Evolutionary conservation across 768 basidiomycete genomes (phyloP).

Genomic region (Mycena crocata): DNA sequence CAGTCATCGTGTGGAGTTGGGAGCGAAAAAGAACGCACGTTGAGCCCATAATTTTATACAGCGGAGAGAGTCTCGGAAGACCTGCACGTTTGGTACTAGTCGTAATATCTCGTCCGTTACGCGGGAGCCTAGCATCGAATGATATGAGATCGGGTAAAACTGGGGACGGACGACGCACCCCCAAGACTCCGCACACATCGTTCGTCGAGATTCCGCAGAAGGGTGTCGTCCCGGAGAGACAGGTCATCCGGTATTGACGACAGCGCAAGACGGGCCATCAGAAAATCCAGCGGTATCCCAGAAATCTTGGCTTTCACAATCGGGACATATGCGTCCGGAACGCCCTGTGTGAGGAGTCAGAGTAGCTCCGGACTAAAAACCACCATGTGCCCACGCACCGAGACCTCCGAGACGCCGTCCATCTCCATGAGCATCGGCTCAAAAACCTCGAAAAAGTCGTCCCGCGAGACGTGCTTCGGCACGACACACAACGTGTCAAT

Average conservation of each 20-base stretch:
- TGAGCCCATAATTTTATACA: constrained; percentile 99
- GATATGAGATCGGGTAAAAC: constrained; percentile 19
- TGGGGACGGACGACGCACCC: constrained; percentile 57
- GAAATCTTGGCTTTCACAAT: constrained; percentile 92
- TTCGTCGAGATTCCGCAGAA: constrained; percentile 93
- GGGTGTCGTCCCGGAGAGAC: constrained; percentile 89
- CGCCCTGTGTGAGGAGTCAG: constrained; percentile 68
- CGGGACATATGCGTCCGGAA: constrained; percentile 97
- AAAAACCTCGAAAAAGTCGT: constrained; percentile 95
- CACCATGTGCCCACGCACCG: constrained; percentile 66
- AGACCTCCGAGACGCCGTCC: constrained; percentile 89
- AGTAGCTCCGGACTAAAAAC: background rate
- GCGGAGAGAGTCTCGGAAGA: constrained; percentile 93
- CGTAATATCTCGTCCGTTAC: constrained; percentile 97
- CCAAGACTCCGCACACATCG: constrained; percentile 94
- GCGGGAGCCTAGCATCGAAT: constrained; percentile 81
- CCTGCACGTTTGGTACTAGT: constrained; percentile 92
- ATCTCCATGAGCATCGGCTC: constrained; percentile 87
- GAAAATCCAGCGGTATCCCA: constrained; percentile 93
- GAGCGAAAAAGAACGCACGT: constrained; percentile 61
- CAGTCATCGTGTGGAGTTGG: constrained; percentile 1
- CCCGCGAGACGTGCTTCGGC: constrained; percentile 93
- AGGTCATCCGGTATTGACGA: constrained; percentile 94
- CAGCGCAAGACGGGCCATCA: constrained; percentile 90
- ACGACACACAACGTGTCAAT: constrained; percentile 99